phyloP scores from a whole-genome alignment of 1,284 basidiomycete genomes.

The Malassezia cuniculi region DNA sequence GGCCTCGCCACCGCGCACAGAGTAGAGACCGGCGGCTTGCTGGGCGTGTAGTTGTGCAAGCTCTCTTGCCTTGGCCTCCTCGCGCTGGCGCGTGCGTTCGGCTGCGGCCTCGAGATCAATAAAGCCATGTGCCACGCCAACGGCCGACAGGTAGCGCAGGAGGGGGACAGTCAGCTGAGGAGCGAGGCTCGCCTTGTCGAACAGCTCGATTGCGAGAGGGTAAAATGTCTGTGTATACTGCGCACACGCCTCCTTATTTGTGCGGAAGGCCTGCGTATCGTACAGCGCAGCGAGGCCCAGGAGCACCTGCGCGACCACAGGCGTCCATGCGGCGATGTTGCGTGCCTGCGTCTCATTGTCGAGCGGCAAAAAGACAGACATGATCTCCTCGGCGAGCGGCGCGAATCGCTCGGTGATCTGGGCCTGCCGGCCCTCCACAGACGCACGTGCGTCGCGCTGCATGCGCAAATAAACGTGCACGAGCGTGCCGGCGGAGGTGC shows the following conservation, averaged over 20 bases:
- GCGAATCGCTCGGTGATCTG: conserved; percentile 78
- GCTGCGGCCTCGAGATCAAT: conserved; percentile 4
- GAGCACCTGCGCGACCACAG: conserved; percentile 84
- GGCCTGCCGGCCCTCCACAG: conserved; percentile 65
- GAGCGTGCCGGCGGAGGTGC: conserved; percentile 84
- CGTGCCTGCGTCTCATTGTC: conserved; percentile 82
- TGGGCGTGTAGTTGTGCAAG: too few species aligned
- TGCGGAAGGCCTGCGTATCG: neutral
- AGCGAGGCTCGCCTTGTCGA: conserved; percentile 18
- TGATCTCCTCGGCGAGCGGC: conserved; percentile 81
- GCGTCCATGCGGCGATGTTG: conserved; percentile 94
- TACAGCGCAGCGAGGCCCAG: conserved; percentile 55
- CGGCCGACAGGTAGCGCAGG: conserved; percentile 10
- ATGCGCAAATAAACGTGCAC: conserved; percentile 82
- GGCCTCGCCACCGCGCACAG: too few species aligned
- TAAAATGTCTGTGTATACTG: conserved; percentile 31
- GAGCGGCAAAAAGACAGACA: conserved; percentile 79
- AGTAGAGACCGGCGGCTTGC: too few species aligned
- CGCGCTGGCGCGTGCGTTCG: conserved; percentile 6
- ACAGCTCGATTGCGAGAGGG: conserved; percentile 36
- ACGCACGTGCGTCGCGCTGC: conserved; percentile 80
- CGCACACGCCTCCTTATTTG: conserved; percentile 16
- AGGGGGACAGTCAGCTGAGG: conserved; percentile 8
- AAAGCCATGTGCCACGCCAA: conserved; percentile 7
- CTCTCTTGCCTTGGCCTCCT: conserved; percentile 4